These are phyloP conservation scores for Excoecaria cochinchinensis DNA, from an alignment of 345 rosid species.

Conservation along the genomic window DNA sequence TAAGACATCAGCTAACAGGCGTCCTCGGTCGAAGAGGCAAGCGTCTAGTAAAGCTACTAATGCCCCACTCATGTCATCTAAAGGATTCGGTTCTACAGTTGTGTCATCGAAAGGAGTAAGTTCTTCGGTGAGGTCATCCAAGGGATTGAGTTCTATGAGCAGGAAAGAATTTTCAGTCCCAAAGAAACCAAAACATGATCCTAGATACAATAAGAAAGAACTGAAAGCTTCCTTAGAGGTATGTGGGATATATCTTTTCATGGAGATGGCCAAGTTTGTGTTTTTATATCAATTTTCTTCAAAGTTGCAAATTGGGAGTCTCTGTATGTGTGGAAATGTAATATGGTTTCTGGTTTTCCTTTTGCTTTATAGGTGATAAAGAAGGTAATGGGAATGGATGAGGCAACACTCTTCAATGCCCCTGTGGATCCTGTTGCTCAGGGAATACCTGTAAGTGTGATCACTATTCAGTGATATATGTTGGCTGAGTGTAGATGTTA, in stretches of 20 bases:
- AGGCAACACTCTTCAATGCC: slow-evolving; percentile 20
- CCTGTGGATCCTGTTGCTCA: slow-evolving; percentile 27
- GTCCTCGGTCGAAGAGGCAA: slow-evolving; percentile 4
- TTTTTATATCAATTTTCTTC: background rate
- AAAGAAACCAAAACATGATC: slow-evolving; percentile 7
- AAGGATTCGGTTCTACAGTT: background rate
- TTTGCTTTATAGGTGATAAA: slow-evolving; percentile 24
- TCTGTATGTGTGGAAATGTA: background rate
- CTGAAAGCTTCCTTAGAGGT: slow-evolving; percentile 21
- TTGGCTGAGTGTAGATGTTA: background rate
- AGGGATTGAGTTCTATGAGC: slow-evolving; percentile 21
- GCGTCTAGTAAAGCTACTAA: background rate
- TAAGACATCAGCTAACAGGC: background rate
- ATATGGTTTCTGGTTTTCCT: background rate
- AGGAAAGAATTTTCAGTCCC: slow-evolving; percentile 5
- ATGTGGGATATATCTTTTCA: slow-evolving; percentile 1
- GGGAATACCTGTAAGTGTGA: slow-evolving; percentile 24
- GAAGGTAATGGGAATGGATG: slow-evolving; percentile 28
- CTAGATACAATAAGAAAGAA: slow-evolving; percentile 15
- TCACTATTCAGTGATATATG: background rate
- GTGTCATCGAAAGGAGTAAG: slow-evolving; percentile 3
- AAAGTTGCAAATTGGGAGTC: too few species aligned
- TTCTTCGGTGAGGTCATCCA: slow-evolving; percentile 1
- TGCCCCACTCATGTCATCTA: background rate
- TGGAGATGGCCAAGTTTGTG: background rate